Evolutionary conservation across 768 basidiomycete species (phyloP).

Genomic region (Pisolithus microcarpus): DNA sequence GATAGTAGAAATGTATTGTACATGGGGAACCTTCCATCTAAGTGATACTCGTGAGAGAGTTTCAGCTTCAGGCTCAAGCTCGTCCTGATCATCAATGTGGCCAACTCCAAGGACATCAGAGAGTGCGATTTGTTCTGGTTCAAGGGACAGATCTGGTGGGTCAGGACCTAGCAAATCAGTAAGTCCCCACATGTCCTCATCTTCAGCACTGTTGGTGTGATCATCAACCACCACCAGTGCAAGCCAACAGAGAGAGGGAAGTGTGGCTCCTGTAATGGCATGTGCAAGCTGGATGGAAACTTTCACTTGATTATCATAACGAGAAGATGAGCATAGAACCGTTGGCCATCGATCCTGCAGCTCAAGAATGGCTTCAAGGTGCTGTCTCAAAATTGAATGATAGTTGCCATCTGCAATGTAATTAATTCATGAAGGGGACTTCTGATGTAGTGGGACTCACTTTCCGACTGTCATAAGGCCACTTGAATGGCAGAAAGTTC

Average conservation of each 20-base stretch:
- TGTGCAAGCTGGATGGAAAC: slow-evolving; percentile 4
- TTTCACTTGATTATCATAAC: slow-evolving; percentile 6
- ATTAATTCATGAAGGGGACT: background rate
- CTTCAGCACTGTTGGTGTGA: background rate
- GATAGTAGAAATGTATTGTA: background rate
- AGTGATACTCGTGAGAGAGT: background rate
- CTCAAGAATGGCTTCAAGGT: slow-evolving; percentile 6
- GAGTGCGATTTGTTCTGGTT: background rate
- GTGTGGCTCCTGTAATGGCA: background rate
- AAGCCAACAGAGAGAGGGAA: background rate
- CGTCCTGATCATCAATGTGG: background rate
- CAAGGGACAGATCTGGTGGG: background rate
- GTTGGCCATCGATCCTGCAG: slow-evolving; percentile 17
- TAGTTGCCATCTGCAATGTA: slow-evolving; percentile 1
- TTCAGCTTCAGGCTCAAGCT: background rate
- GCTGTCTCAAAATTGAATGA: background rate
- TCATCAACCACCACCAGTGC: background rate
- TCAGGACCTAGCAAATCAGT: background rate
- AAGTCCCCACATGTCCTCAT: background rate
- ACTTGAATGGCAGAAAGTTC: background rate
- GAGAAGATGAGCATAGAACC: slow-evolving; percentile 4
- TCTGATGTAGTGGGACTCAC: background rate
- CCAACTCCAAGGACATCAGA: background rate
- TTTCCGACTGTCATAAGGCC: background rate
- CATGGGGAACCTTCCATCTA: background rate